phyloP scores from a whole-genome alignment of 225 moss, liverwort and hornwort species.

The Antitrichia curtipendula region DNA sequence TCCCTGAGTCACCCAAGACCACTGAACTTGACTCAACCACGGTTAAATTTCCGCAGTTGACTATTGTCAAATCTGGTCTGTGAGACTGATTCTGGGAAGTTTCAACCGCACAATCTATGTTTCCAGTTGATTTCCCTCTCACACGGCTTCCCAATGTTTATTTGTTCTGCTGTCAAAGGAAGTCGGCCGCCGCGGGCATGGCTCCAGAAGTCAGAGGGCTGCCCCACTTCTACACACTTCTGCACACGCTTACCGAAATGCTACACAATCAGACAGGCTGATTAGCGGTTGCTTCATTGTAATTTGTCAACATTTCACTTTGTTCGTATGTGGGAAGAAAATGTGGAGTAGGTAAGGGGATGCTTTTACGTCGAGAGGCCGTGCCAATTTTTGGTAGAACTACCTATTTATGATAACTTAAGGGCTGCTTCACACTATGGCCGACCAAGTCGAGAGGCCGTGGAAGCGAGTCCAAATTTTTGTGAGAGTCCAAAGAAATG shows the following conservation, averaged over 20 bases:
- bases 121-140: not conserved
- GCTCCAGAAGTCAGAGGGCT: not conserved
- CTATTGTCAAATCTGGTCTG: not conserved
- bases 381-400: too few species aligned
- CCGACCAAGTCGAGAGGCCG: too few species aligned
- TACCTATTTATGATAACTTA: too few species aligned
- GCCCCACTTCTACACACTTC: not conserved
- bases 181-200: not conserved
- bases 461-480: too few species aligned
- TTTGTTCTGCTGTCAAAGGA: not conserved
- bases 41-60: not conserved
- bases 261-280: not conserved
- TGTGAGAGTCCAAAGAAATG: too few species aligned
- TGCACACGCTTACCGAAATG: not conserved
- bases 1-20: not conserved
- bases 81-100: not conserved
- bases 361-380: too few species aligned
- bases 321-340: too few species aligned
- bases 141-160: not conserved
- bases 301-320: not conserved
- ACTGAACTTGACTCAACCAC: not conserved
- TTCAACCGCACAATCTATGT: not conserved
- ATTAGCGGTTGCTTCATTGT: not conserved
- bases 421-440: too few species aligned
- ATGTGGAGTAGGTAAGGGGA: too few species aligned